Evolutionary conservation across 2,329 filamentous ascomycete species (phyloP).

Genomic region (Mycogone perniciosa): DNA sequence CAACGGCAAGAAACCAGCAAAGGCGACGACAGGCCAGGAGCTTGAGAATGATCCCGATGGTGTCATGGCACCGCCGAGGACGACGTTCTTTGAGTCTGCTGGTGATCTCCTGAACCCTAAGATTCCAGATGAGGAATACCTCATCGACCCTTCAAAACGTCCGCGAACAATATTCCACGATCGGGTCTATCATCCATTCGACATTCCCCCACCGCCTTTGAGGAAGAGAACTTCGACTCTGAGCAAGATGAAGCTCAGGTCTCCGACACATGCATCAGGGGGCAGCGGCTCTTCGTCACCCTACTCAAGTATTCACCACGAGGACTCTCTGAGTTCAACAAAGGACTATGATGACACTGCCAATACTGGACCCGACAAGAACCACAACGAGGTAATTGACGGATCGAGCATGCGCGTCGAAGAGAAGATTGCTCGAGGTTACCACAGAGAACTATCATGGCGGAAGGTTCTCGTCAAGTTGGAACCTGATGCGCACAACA

Average conservation of each 20-base stretch:
- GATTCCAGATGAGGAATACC: slow-evolving; percentile 71
- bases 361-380: slow-evolving; percentile 40
- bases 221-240: slow-evolving; percentile 45
- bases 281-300: slow-evolving; percentile 30
- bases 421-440: slow-evolving; percentile 94
- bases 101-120: slow-evolving; percentile 89
- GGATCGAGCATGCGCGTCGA: slow-evolving; percentile 78
- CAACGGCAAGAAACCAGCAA: slow-evolving; percentile 19
- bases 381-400: slow-evolving; percentile 39
- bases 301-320: slow-evolving; percentile 29
- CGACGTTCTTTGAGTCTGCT: slow-evolving; percentile 91
- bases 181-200: slow-evolving; percentile 84
- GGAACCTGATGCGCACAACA: slow-evolving; percentile 97
- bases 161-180: slow-evolving; percentile 94
- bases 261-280: slow-evolving; percentile 19
- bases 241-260: slow-evolving; percentile 24
- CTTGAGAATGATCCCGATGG: slow-evolving; percentile 37
- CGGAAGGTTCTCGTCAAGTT: slow-evolving; percentile 93
- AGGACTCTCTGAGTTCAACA: slow-evolving; percentile 38
- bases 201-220: slow-evolving; percentile 77
- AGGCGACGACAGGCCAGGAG: slow-evolving; percentile 47
- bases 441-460: slow-evolving; percentile 88
- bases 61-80: slow-evolving; percentile 71
- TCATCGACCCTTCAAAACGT: slow-evolving; percentile 75
- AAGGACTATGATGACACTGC: slow-evolving; percentile 48